These are phyloP conservation scores for Xylaria sp. DNA, from an alignment of 2,329 filamentous ascomycete species.

Conservation along the genomic window DNA sequence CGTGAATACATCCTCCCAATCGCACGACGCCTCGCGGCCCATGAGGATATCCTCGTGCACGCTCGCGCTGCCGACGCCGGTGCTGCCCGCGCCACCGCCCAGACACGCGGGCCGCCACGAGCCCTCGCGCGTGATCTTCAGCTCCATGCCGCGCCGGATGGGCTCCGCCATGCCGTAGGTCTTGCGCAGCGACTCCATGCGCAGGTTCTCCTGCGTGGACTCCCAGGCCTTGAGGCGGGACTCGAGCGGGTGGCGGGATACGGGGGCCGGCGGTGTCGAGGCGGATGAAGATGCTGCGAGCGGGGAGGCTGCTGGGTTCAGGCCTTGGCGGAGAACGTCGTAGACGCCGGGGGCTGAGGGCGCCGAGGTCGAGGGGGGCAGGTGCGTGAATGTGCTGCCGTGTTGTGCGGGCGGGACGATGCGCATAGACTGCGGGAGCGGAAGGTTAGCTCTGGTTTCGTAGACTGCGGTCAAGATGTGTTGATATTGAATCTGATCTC, in stretches of 20 bases:
- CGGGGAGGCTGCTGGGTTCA: slow-evolving; percentile 69
- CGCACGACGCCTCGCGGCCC: slow-evolving; percentile 79
- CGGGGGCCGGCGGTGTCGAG: slow-evolving; percentile 52
- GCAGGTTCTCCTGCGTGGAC: slow-evolving; percentile 84
- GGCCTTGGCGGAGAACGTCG: slow-evolving; percentile 89
- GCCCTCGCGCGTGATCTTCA: slow-evolving; percentile 84
- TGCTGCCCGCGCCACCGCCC: slow-evolving; percentile 70
- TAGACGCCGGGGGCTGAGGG: slow-evolving; percentile 93
- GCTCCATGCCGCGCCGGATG: slow-evolving; percentile 91
- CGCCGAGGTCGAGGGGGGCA: slow-evolving; percentile 70
- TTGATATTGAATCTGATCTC: slow-evolving; percentile 14
- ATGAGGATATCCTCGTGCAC: slow-evolving; percentile 91
- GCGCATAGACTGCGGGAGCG: slow-evolving; percentile 78
- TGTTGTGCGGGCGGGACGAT: slow-evolving; percentile 80
- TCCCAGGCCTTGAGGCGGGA: slow-evolving; percentile 90
- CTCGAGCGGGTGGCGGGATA: slow-evolving; percentile 88
- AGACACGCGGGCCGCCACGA: slow-evolving; percentile 83
- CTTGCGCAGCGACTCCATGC: slow-evolving; percentile 88
- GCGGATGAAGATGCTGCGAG: slow-evolving; percentile 33
- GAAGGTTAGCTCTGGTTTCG: slow-evolving; percentile 36
- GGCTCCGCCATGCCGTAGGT: slow-evolving; percentile 94
- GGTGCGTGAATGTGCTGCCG: slow-evolving; percentile 73
- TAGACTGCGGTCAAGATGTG: slow-evolving; percentile 22
- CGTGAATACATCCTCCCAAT: slow-evolving; percentile 93
- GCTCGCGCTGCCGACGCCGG: slow-evolving; percentile 68